These are phyloP conservation scores for Coemansia biformis DNA, from an alignment of 192 early-diverging fungal genomes.

Conservation along the genomic window DNA sequence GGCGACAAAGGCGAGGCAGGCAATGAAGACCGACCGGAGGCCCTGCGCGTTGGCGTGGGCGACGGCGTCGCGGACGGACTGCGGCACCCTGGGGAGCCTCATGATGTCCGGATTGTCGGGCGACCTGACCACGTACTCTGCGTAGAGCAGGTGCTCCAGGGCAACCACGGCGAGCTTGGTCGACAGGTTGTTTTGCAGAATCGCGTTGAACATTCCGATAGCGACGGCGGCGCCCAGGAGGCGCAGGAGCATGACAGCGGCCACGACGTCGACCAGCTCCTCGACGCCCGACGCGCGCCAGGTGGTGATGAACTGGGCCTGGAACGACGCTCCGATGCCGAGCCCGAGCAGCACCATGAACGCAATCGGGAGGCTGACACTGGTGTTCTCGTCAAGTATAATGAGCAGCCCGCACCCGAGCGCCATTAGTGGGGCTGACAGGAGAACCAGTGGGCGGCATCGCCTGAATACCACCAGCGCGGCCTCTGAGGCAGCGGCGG, in stretches of 20 bases:
- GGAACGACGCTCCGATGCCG: slow-evolving; percentile 28
- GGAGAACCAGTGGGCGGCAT: slow-evolving; percentile 7
- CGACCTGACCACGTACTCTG: slow-evolving; percentile 29
- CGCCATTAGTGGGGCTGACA: slow-evolving; percentile 19
- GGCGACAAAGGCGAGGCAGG: slow-evolving; percentile 19
- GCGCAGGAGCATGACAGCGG: slow-evolving; percentile 25
- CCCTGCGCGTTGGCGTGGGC: slow-evolving; percentile 24
- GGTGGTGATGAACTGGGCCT: slow-evolving; percentile 22
- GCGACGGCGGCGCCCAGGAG: slow-evolving; percentile 21
- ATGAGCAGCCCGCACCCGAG: slow-evolving; percentile 25
- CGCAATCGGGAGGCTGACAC: slow-evolving; percentile 11
- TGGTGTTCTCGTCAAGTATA: slow-evolving; percentile 14
- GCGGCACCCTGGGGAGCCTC: slow-evolving; percentile 29
- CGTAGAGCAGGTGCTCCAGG: slow-evolving; percentile 18
- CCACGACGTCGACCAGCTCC: slow-evolving; percentile 10
- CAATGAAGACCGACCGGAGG: slow-evolving; percentile 19
- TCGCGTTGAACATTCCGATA: slow-evolving; percentile 35
- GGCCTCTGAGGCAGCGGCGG: slow-evolving; percentile 1
- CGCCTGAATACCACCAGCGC: slow-evolving; percentile 5
- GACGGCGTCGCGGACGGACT: slow-evolving; percentile 31
- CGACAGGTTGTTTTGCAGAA: slow-evolving; percentile 26
- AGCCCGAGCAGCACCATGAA: slow-evolving; percentile 36
- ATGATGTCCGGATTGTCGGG: slow-evolving; percentile 35
- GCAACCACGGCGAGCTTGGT: slow-evolving; percentile 30
- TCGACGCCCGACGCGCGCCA: slow-evolving; percentile 9